Conservation (phyloP, 129 eudicot genomes). For the Centella asiatica region DNA sequence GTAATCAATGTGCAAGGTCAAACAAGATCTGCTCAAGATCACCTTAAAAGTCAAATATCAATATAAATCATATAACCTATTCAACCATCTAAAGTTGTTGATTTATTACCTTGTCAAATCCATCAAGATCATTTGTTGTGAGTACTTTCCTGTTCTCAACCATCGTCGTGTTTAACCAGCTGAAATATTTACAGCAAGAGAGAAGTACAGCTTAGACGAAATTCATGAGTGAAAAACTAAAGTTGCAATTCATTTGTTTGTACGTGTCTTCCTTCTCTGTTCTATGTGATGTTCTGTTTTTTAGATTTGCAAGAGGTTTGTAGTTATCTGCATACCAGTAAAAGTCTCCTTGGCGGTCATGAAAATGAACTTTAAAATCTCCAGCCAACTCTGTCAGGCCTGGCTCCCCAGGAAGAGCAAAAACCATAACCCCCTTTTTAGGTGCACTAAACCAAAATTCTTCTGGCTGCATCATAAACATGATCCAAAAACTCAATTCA, state of each 20-base stretch:
- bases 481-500: neutral
- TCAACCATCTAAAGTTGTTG: too few species aligned
- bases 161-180: slow-evolving; percentile 97
- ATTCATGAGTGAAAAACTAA: too few species aligned
- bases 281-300: neutral
- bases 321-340: slow-evolving; percentile 48
- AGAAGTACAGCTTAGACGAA: neutral
- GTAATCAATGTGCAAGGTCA: neutral
- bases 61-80: neutral
- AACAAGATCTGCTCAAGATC: neutral
- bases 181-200: neutral
- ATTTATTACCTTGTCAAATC: slow-evolving; percentile 89
- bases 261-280: too few species aligned
- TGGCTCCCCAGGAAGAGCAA: slow-evolving; percentile 98
- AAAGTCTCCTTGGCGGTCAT: slow-evolving; percentile 93
- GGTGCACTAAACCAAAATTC: slow-evolving; percentile 94
- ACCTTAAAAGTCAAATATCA: neutral
- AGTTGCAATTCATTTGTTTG: too few species aligned
- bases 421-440: slow-evolving; percentile 88
- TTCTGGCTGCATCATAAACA: slow-evolving; percentile 65
- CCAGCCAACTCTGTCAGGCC: slow-evolving; percentile 82
- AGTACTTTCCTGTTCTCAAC: slow-evolving; percentile 68
- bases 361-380: slow-evolving; percentile 85
- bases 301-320: neutral
- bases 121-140: slow-evolving; percentile 79